These are phyloP conservation scores for Pythium volutum DNA, from an alignment of 352 stramenopile species.

Conservation along the genomic window DNA sequence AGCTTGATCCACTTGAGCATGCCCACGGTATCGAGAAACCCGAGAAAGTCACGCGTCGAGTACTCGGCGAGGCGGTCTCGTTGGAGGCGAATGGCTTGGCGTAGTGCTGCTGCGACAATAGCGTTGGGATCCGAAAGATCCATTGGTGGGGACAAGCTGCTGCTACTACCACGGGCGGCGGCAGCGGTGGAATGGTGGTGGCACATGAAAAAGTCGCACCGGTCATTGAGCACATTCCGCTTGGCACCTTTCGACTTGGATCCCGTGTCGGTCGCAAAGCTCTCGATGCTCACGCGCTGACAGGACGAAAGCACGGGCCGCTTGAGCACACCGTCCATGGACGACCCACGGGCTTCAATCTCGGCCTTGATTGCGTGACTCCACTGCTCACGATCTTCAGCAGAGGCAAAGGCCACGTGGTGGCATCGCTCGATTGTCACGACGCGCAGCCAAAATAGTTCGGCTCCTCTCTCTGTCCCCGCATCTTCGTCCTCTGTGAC, in stretches of 20 bases:
- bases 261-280: constrained; percentile 18
- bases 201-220: constrained; percentile 27
- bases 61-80: constrained; percentile 12
- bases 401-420: constrained; percentile 42
- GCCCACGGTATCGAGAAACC: constrained; percentile 35
- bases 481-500: not conserved
- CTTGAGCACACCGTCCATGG: constrained; percentile 12
- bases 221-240: constrained; percentile 48
- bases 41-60: constrained; percentile 35
- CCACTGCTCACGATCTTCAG: constrained; percentile 38
- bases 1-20: constrained; percentile 34
- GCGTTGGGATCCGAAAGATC: constrained; percentile 21
- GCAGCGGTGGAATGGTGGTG: constrained; percentile 3
- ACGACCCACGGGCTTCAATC: constrained; percentile 10
- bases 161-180: not conserved
- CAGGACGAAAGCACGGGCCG: constrained; percentile 24
- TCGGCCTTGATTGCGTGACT: constrained; percentile 19
- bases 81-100: constrained; percentile 25
- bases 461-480: not conserved
- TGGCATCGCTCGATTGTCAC: constrained; percentile 41
- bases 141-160: no score
- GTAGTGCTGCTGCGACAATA: constrained; percentile 17
- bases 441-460: constrained; percentile 50
- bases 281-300: constrained; percentile 21
- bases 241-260: constrained; percentile 24